Evolutionary conservation across 148 eudicot genomes (phyloP).

Genomic region (Polygonum aviculare): DNA sequence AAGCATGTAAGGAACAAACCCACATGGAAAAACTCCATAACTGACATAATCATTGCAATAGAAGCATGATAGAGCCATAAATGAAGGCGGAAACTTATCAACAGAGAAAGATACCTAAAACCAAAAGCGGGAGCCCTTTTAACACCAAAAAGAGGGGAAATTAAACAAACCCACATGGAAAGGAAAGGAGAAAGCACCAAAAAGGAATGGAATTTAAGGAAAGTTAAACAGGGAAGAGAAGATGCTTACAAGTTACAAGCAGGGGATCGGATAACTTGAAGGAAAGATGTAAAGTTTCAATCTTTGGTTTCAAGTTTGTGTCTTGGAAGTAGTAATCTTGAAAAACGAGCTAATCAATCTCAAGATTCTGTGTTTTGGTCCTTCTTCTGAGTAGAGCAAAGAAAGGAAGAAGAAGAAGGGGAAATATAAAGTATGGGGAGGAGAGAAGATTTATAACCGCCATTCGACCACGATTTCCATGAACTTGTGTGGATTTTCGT

Average conservation of each 20-base stretch:
- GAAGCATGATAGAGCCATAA: background rate
- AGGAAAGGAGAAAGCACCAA: background rate
- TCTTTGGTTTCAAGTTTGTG: background rate
- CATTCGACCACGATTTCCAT: background rate
- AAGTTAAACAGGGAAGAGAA: background rate
- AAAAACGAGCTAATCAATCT: background rate
- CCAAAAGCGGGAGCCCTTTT: background rate
- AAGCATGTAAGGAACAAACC: background rate
- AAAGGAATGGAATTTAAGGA: background rate
- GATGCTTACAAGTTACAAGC: slow-evolving; percentile 7
- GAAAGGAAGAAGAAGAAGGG: background rate
- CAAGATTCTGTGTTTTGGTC: background rate
- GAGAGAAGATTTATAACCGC: slow-evolving; percentile 4
- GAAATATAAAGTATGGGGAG: background rate
- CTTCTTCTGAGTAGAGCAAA: background rate
- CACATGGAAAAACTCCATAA: background rate
- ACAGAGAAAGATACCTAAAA: background rate
- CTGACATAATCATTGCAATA: background rate
- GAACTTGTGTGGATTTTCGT: background rate
- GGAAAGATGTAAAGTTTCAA: background rate
- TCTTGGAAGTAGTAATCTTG: background rate
- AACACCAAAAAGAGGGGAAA: background rate
- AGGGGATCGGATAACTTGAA: slow-evolving; percentile 11
- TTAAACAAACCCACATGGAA: slow-evolving; percentile 2
- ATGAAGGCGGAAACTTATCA: background rate